Conservation (phyloP, 2,329 filamentous ascomycete species). For the Knufia petricola region DNA sequence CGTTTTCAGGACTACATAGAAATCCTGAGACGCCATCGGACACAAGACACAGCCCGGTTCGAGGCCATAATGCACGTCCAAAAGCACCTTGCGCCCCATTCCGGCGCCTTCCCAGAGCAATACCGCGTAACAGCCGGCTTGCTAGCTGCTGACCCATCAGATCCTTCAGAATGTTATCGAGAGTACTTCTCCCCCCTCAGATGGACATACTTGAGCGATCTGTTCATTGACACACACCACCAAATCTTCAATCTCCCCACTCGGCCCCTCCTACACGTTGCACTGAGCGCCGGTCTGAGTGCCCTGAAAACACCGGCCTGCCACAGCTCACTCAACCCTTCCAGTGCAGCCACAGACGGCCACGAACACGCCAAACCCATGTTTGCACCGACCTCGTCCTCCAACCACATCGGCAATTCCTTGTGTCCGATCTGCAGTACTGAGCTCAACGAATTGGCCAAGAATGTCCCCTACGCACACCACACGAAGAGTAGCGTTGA, state of each 20-base stretch:
- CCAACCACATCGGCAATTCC: constrained; percentile 42
- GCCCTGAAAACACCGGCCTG: constrained; percentile 93
- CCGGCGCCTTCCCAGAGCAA: constrained; percentile 56
- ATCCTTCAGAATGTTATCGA: constrained; percentile 50
- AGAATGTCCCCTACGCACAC: constrained; percentile 84
- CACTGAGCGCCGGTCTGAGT: constrained; percentile 80
- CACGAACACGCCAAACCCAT: constrained; percentile 36
- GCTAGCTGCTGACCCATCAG: constrained; percentile 61
- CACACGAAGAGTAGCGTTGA: constrained; percentile 92
- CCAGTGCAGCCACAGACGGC: constrained; percentile 43
- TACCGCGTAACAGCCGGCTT: constrained; percentile 68
- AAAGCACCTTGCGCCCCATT: constrained; percentile 66
- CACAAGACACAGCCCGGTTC: constrained; percentile 46
- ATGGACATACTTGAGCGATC: constrained; percentile 65
- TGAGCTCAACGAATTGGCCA: constrained; percentile 84
- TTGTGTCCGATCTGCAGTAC: constrained; percentile 94
- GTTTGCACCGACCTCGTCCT: constrained; percentile 14
- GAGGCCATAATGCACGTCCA: constrained; percentile 76
- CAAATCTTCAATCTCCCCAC: constrained; percentile 72
- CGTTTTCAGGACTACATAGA: constrained; percentile 93
- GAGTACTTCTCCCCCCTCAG: constrained; percentile 63
- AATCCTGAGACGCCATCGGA: constrained; percentile 60
- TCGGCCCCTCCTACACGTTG: constrained; percentile 78
- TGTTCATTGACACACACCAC: constrained; percentile 82
- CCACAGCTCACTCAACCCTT: constrained; percentile 52